Evolutionary conservation across 257 asterid species (phyloP).

Genomic region (Gentiana dahurica): DNA sequence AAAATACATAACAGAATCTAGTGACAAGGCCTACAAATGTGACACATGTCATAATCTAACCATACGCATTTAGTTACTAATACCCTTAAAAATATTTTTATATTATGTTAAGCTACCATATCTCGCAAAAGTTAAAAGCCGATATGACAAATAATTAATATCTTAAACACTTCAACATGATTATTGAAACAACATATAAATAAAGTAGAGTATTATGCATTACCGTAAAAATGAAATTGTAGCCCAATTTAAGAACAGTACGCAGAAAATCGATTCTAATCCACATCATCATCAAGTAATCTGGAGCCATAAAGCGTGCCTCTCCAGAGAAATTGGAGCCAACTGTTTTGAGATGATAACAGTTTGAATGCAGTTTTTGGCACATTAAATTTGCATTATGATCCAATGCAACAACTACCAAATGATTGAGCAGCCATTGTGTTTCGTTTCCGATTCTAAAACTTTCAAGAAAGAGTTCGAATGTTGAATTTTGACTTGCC

Average conservation of each 20-base stretch:
- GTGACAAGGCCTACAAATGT: too few species aligned
- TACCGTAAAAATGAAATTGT: slow-evolving; percentile 53
- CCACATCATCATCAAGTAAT: slow-evolving; percentile 61
- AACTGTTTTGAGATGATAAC: slow-evolving; percentile 36
- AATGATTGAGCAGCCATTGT: slow-evolving; percentile 26
- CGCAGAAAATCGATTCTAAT: slow-evolving; percentile 39
- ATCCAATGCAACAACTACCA: slow-evolving; percentile 47
- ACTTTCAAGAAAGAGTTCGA: slow-evolving; percentile 49
- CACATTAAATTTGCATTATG: slow-evolving; percentile 41
- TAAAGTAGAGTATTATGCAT: too few species aligned
- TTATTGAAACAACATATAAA: too few species aligned
- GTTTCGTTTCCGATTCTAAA: slow-evolving; percentile 55
- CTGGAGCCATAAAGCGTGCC: slow-evolving; percentile 37
- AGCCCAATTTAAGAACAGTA: slow-evolving; percentile 40
- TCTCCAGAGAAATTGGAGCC: slow-evolving; percentile 47
- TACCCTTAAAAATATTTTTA: too few species aligned
- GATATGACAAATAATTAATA: too few species aligned
- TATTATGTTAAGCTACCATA: too few species aligned
- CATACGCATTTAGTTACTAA: too few species aligned
- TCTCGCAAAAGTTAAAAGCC: too few species aligned
- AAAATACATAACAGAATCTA: too few species aligned
- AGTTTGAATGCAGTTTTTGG: slow-evolving; percentile 20
- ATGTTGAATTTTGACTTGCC: slow-evolving; percentile 44
- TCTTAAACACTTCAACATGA: too few species aligned
- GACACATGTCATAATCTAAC: too few species aligned